Conservation (phyloP, 768 basidiomycete species). For the Russula earlei region DNA sequence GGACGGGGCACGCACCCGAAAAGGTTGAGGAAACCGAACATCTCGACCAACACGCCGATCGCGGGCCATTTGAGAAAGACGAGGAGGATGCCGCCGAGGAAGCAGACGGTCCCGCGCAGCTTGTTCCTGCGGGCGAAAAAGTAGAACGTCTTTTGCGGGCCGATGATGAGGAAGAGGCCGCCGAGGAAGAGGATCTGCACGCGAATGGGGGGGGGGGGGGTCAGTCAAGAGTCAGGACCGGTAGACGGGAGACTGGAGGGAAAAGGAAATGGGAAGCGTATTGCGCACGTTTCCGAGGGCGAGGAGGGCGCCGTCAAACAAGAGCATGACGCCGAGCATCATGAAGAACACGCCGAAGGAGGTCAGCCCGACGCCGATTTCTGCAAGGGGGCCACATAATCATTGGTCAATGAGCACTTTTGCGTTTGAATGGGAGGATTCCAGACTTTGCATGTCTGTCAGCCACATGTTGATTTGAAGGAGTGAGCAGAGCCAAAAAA, state of each 20-base stretch:
- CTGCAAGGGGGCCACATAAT: slow-evolving; percentile 37
- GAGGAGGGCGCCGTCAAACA: slow-evolving; percentile 87
- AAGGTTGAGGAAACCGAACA: slow-evolving; percentile 73
- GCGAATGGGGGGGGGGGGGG: no score
- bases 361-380: slow-evolving; percentile 94
- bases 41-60: slow-evolving; percentile 86
- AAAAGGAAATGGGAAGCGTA: no score
- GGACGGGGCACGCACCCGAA: not conserved
- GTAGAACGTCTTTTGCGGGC: slow-evolving; percentile 93
- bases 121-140: slow-evolving; percentile 97
- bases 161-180: slow-evolving; percentile 94
- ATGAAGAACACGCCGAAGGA: slow-evolving; percentile 94
- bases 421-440: not conserved
- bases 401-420: not conserved
- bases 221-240: no score
- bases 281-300: not conserved
- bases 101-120: slow-evolving; percentile 80
- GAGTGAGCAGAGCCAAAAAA: no score
- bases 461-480: slow-evolving; percentile 47
- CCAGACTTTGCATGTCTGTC: slow-evolving; percentile 55
- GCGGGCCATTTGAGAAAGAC: slow-evolving; percentile 96
- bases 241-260: not conserved
- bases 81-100: slow-evolving; percentile 82
- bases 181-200: slow-evolving; percentile 89
- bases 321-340: slow-evolving; percentile 89